Conservation (phyloP, 2,329 filamentous ascomycete genomes). For the Pseudocercospora musae region DNA sequence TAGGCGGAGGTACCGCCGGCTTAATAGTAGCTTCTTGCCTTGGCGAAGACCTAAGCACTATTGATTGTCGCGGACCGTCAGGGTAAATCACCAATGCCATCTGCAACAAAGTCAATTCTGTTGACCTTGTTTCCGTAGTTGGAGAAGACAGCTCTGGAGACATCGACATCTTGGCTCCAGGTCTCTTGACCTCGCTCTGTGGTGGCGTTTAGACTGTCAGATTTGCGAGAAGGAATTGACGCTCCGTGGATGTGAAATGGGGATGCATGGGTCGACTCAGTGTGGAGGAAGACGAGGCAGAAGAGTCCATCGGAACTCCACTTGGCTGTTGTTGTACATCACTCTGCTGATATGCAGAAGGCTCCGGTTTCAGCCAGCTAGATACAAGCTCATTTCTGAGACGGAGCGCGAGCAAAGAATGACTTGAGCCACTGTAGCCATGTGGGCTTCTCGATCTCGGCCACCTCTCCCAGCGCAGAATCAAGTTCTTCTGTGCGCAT, state of each 20-base stretch:
- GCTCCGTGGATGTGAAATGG: neutral
- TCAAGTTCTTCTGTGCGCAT: neutral
- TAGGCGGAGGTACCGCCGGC: slow-evolving; percentile 32
- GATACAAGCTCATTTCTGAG: neutral
- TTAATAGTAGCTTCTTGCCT: slow-evolving; percentile 28
- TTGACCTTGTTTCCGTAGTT: neutral
- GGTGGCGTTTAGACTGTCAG: neutral
- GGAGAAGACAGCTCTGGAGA: slow-evolving; percentile 13
- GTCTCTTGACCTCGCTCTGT: slow-evolving; percentile 13
- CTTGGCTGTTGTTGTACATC: no score
- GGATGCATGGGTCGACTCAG: neutral
- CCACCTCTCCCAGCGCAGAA: neutral
- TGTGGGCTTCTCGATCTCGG: neutral
- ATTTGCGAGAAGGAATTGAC: neutral
- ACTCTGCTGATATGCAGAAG: no score
- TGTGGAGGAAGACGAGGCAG: no score
- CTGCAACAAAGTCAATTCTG: no score
- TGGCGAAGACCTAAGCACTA: slow-evolving; percentile 25
- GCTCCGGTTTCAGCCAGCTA: no score
- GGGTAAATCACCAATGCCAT: slow-evolving; percentile 8
- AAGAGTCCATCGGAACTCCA: no score
- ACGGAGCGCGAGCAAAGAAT: neutral
- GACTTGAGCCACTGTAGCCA: neutral
- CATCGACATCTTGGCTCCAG: slow-evolving; percentile 16
- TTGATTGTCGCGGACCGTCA: slow-evolving; percentile 33